Percentiles rank a stretch among this genome's conserved stretches.
Evolutionary conservation across 192 early-diverging fungal species (phyloP).

Genomic region (Coemansia sp.): DNA sequence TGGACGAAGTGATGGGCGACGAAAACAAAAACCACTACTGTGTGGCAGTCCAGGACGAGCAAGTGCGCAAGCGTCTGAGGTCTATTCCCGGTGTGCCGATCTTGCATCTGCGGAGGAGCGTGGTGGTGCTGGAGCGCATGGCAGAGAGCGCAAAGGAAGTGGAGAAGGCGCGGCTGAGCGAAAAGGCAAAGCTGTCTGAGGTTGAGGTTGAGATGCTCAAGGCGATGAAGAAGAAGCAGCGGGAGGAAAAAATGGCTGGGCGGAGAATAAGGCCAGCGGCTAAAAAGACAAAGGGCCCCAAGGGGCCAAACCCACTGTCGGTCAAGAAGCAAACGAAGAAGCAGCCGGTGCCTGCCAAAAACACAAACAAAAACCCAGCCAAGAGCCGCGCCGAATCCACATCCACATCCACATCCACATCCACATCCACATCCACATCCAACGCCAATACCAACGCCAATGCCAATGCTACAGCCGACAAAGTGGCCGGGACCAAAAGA

Average conservation of each 20-base stretch:
- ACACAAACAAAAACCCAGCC: too few species aligned
- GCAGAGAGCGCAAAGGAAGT: conserved; percentile 48
- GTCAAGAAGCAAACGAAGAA: conserved; percentile 64
- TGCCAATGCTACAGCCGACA: neutral
- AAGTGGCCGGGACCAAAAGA: conserved; percentile 10
- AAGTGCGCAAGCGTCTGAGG: conserved; percentile 60
- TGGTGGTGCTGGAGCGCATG: conserved; percentile 79
- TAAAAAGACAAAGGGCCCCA: conserved; percentile 60
- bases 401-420: too few species aligned
- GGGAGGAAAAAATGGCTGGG: conserved; percentile 9
- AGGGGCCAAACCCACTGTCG: conserved; percentile 84
- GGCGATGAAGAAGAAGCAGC: conserved; percentile 44
- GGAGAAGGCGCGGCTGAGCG: conserved; percentile 32
- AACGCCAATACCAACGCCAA: neutral
- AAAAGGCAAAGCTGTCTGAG: conserved; percentile 54
- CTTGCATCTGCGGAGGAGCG: conserved; percentile 73
- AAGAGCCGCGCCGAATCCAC: too few species aligned
- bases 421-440: too few species aligned
- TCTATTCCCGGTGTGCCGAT: conserved; percentile 79
- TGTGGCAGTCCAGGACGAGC: conserved; percentile 75
- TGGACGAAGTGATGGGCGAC: conserved; percentile 67
- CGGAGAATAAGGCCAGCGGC: conserved; percentile 29
- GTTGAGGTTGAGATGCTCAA: conserved; percentile 56
- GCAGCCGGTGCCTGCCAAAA: too few species aligned
- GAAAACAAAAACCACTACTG: conserved; percentile 82